These are phyloP conservation scores for Colletotrichum nymphaeae DNA, from an alignment of 2,329 filamentous ascomycete genomes.

Conservation along the genomic window DNA sequence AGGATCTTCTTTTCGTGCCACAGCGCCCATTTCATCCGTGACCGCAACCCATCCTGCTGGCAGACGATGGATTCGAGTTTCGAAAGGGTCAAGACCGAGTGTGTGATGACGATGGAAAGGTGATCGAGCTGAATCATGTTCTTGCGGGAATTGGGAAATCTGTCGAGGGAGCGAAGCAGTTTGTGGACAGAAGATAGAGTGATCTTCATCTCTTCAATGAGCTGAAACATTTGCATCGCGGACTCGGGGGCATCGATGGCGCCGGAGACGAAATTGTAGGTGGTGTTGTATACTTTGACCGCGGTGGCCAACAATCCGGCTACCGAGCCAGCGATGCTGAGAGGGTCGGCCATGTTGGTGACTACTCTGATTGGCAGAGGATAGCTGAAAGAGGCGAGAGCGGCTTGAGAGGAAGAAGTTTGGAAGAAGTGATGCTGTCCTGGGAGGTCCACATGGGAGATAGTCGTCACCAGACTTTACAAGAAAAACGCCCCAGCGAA, in stretches of 20 bases:
- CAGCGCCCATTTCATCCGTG: background rate
- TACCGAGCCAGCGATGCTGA: background rate
- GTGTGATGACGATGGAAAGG: background rate
- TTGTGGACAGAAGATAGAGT: background rate
- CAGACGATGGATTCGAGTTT: background rate
- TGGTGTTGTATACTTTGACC: background rate
- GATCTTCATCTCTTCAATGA: background rate
- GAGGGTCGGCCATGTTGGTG: background rate
- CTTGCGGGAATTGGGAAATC: background rate
- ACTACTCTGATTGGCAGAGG: background rate
- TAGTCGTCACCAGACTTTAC: background rate
- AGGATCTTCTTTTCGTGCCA: background rate
- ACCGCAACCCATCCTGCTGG: background rate
- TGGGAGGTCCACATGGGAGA: background rate
- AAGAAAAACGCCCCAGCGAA: background rate
- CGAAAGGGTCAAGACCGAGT: accelerated
- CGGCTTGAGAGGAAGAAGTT: background rate
- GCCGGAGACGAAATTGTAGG: background rate
- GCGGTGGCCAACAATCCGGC: background rate
- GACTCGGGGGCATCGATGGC: background rate
- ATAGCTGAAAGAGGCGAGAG: background rate
- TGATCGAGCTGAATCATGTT: background rate
- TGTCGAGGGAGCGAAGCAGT: accelerated
- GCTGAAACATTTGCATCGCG: background rate
- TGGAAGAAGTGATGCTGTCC: background rate